Conservation (phyloP, 352 stramenopile species). For the Phytopythium delawarense region DNA sequence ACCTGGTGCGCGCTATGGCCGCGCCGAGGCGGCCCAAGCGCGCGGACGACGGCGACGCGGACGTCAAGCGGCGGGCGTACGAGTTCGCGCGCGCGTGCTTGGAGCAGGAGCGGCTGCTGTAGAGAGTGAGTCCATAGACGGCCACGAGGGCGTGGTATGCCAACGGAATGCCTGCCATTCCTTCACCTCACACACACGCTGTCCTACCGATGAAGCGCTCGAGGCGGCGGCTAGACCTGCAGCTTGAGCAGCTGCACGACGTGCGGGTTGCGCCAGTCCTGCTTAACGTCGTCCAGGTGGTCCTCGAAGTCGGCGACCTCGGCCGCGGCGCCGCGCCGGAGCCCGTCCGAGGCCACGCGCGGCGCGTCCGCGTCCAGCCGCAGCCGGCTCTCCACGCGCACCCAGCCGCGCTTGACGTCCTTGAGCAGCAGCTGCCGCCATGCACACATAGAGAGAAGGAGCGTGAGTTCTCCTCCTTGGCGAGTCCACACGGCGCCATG, state of each 20-base stretch:
- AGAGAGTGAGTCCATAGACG: slow-evolving; percentile 3
- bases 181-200: not conserved
- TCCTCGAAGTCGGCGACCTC: slow-evolving; percentile 74
- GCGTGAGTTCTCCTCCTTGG: not conserved
- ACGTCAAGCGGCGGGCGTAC: slow-evolving; percentile 30
- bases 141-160: not conserved
- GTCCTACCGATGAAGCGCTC: too few relatives aligned
- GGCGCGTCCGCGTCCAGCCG: slow-evolving; percentile 35
- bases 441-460: not conserved
- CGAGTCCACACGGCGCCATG: too few relatives aligned
- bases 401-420: slow-evolving; percentile 80
- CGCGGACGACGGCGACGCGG: slow-evolving; percentile 4
- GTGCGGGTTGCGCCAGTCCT: slow-evolving; percentile 78
- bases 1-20: slow-evolving; percentile 38
- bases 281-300: slow-evolving; percentile 61
- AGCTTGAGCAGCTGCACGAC: slow-evolving; percentile 66
- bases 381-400: slow-evolving; percentile 59
- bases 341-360: slow-evolving; percentile 37
- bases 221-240: slow-evolving; percentile 41
- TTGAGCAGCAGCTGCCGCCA: slow-evolving; percentile 51
- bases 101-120: slow-evolving; percentile 17
- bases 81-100: slow-evolving; percentile 19
- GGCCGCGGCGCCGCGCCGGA: slow-evolving; percentile 42
- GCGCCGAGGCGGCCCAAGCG: not conserved
- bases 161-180: not conserved